A percentile compares a stretch with the other conserved stretches of the same genome.
phyloP scores from a whole-genome alignment of 768 basidiomycete genomes.

The Russula earlei region DNA sequence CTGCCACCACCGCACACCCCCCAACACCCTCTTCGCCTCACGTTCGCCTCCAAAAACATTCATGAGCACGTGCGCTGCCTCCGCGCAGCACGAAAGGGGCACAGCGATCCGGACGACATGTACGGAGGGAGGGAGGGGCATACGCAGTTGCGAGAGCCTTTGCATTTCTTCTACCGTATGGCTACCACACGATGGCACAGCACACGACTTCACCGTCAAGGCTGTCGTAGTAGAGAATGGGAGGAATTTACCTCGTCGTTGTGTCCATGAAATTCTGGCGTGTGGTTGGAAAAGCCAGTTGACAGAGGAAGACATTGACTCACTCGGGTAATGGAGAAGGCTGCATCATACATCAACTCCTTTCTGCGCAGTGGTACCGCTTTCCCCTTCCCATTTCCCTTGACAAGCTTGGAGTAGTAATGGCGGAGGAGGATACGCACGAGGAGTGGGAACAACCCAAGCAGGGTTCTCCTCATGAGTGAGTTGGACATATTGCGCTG shows the following conservation, averaged over 20 bases:
- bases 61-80: slow-evolving; percentile 64
- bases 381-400: background rate
- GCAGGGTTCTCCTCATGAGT: slow-evolving; percentile 49
- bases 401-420: slow-evolving; percentile 54
- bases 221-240: background rate
- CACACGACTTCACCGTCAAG: no score
- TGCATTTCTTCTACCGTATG: slow-evolving; percentile 83
- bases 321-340: slow-evolving; percentile 65
- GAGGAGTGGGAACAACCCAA: slow-evolving; percentile 59
- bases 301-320: background rate
- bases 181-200: slow-evolving; percentile 28
- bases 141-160: slow-evolving; percentile 67
- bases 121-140: slow-evolving; percentile 79
- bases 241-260: slow-evolving; percentile 47
- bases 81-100: slow-evolving; percentile 64
- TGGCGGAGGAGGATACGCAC: slow-evolving; percentile 76
- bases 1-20: slow-evolving; percentile 97
- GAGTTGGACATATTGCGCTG: slow-evolving; percentile 31
- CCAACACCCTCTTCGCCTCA: slow-evolving; percentile 56
- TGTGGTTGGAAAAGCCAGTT: background rate
- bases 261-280: slow-evolving; percentile 61
- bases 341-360: slow-evolving; percentile 75
- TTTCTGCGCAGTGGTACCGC: slow-evolving; percentile 42
- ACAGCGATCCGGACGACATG: slow-evolving; percentile 61
- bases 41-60: slow-evolving; percentile 76